Evolutionary conservation across 129 eudicot species (phyloP).

Genomic region (Arctium lappa): DNA sequence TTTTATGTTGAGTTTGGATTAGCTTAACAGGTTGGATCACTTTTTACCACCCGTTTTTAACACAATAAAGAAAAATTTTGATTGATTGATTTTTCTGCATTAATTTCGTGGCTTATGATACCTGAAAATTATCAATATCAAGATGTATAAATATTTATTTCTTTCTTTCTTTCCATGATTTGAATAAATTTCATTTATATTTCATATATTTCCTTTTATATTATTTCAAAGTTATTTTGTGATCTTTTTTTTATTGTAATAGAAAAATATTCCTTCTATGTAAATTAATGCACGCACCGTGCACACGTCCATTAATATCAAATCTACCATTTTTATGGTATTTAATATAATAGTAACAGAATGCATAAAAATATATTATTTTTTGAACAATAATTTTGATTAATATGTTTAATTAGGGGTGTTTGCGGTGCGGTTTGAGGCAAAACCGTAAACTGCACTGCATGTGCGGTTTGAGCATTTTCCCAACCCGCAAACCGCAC

Average conservation of each 20-base stretch:
- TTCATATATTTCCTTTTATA: not conserved
- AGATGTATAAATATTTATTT: too few relatives aligned
- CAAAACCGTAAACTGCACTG: too few relatives aligned
- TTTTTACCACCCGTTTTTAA: too few relatives aligned
- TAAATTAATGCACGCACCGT: not conserved
- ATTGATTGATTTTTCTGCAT: not conserved
- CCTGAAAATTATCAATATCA: not conserved
- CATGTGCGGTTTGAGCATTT: too few relatives aligned
- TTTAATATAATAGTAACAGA: not conserved
- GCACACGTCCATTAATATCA: not conserved
- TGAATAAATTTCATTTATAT: not conserved
- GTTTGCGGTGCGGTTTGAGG: too few relatives aligned
- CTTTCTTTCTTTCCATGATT: too few relatives aligned
- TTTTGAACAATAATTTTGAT: not conserved
- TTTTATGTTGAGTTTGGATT: too few relatives aligned
- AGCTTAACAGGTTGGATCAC: too few relatives aligned
- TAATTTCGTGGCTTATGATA: not conserved
- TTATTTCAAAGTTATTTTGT: not conserved
- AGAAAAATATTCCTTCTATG: conserved; percentile 1
- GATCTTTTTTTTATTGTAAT: too few relatives aligned
- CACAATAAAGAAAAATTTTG: not conserved
- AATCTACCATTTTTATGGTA: not conserved
- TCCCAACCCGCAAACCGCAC: too few relatives aligned
- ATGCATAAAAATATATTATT: too few relatives aligned
- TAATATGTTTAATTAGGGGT: not conserved